Evolutionary conservation across 768 basidiomycete species (phyloP), one percentile per base, ranked within the genome.

Genomic region (Boletus patriciae): DNA sequence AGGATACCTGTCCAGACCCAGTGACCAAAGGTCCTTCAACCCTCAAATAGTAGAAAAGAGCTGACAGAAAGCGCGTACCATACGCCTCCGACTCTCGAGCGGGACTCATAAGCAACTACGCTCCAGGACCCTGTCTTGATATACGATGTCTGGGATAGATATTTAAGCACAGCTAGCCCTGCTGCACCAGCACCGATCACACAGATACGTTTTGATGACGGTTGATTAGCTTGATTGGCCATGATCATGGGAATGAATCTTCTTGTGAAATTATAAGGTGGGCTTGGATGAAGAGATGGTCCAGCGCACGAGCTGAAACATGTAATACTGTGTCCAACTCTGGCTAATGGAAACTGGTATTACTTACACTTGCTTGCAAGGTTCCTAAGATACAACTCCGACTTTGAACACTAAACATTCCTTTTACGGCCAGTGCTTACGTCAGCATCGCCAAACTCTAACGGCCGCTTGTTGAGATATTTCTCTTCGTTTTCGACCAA

Each of bases 101-200:
- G 76, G 9, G 83, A 75, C 67, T 94, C 92, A 52, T 84, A 90
- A 1, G 78, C 82, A 5, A 76, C 72, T 3, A 83, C 70, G n/a
- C 70, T 71, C 92, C 92, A 94, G n/a, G 73, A 59, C 0, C 84
- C 83, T 21, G 72, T 63, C 67, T 80, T 80, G 70, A 76, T 81
- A 58, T 88, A 79, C 0, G 75, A 74, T 2, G 83, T 77, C 44
- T 91, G 84, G 10, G 80, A 71, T 56, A 92, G 70, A 37, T 82
- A 73, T 66, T 88, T 88, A 25, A 93, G 78, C 6, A 83, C 78
- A 23, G 83, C 87, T 0, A 94, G 78, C 8, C 92, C 92, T 18
- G 79, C 78, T n/a, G 90, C 78, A 13, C 92, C 92, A 18, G 81
- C 88, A 5, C 92, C 92, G 41, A 93, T 81, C 46, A 93, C 76